Conservation (phyloP, 2,329 filamentous ascomycete species). For the Penicillium sp. region DNA sequence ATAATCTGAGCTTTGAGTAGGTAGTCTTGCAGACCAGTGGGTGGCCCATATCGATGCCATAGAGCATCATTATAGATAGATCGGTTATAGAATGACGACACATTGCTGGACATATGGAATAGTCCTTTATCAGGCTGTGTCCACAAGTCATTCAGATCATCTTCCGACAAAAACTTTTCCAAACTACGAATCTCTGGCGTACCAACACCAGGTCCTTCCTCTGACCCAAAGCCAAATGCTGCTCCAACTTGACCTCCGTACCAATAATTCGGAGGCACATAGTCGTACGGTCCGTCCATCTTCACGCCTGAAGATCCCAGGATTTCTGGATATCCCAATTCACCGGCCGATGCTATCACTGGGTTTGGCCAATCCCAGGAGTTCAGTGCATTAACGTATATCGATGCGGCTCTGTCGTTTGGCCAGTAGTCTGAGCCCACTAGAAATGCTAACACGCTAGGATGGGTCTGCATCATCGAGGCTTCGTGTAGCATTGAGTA, state of each 20-base stretch:
- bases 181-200: slow-evolving; percentile 57
- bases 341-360: slow-evolving; percentile 55
- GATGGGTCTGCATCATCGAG: slow-evolving; percentile 57
- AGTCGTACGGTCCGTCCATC: slow-evolving; percentile 65
- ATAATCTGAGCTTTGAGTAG: slow-evolving; percentile 57
- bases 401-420: slow-evolving; percentile 51
- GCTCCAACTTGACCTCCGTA: slow-evolving; percentile 52
- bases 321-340: slow-evolving; percentile 49
- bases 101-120: slow-evolving; percentile 59
- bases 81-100: slow-evolving; percentile 54
- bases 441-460: slow-evolving; percentile 56
- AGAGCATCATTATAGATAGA: slow-evolving; percentile 57
- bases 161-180: slow-evolving; percentile 48
- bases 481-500: slow-evolving; percentile 58
- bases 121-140: slow-evolving; percentile 48
- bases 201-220: slow-evolving; percentile 59
- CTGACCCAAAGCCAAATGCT: slow-evolving; percentile 62
- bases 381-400: slow-evolving; percentile 52
- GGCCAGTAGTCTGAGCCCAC: slow-evolving; percentile 64
- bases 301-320: slow-evolving; percentile 60
- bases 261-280: slow-evolving; percentile 64
- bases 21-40: slow-evolving; percentile 54
- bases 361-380: slow-evolving; percentile 54
- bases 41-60: slow-evolving; percentile 50
- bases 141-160: slow-evolving; percentile 57